A percentile compares a stretch with the other conserved stretches of the same genome.
Conservation (phyloP, 176 grass and related monocot genomes). For the Cenchrus americanus region DNA sequence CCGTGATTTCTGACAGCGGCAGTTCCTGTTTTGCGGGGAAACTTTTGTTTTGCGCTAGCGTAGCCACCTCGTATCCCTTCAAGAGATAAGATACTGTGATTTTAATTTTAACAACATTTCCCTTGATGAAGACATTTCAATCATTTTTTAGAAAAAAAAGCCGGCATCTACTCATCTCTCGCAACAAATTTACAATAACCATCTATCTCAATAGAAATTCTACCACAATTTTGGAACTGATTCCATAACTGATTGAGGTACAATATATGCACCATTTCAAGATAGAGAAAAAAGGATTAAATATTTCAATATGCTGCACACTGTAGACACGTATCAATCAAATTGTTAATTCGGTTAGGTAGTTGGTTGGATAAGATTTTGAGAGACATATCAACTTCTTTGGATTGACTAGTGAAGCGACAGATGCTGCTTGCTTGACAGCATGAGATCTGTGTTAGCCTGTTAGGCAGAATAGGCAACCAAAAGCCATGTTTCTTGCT, state of each 20-base stretch:
- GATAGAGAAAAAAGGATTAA: background rate
- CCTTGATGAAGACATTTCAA: background rate
- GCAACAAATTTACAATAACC: background rate
- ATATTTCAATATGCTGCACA: background rate
- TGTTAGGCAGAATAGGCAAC: slow-evolving; percentile 24
- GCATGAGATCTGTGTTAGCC: background rate
- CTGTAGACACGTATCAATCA: background rate
- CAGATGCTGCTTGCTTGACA: slow-evolving; percentile 33
- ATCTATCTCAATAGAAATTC: background rate
- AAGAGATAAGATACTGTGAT: background rate
- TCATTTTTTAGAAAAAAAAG: background rate
- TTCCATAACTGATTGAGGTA: background rate
- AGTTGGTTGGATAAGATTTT: slow-evolving; percentile 13
- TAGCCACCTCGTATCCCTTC: too few relatives aligned
- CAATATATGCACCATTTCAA: background rate
- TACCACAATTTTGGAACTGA: background rate
- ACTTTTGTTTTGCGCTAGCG: too few relatives aligned
- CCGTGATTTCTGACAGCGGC: too few relatives aligned
- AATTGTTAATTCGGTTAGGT: slow-evolving; percentile 18
- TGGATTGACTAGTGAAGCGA: slow-evolving; percentile 40
- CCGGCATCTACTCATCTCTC: background rate
- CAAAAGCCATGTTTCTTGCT: slow-evolving; percentile 43
- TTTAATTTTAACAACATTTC: background rate
- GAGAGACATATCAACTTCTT: slow-evolving; percentile 35
- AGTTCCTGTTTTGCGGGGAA: too few relatives aligned